Evolutionary conservation across 2,329 filamentous ascomycete genomes (phyloP), one percentile per base, ranked within the genome.

Genomic region (Fusarium luffae): DNA sequence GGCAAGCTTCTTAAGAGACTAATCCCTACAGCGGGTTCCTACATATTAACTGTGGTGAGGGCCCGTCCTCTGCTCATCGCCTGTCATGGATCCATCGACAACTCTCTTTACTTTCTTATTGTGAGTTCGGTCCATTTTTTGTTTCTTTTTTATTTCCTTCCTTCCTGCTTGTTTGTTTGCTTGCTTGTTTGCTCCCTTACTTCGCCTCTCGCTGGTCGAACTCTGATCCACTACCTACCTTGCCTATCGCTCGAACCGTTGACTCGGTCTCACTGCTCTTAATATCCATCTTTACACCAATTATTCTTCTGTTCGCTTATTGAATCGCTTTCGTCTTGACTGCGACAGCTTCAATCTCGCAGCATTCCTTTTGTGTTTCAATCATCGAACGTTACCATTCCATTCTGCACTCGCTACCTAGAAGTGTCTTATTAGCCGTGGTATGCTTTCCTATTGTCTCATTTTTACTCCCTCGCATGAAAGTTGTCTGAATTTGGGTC

Each of bases 81-180:
- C 68, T 67, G 50, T 48, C 76, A 88, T 89, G 86, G 86, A 89
- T 79, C 86, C 86, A 55, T 84, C 84, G 43, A 91, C 89, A 23
- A 90, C 90, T 63, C 87, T 92, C 71, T 85, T 91, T 77, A 91
- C 90, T 65, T 92, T 92, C 78, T 85, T 89, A 80, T 79, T 90
- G 89, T 90, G 82, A 87, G 88, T 89, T 75, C 60, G 74, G 73
- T 60, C 74, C 61, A 62, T 72, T 67, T 62, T 54, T 71, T 68
- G 66, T 58, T 71, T 64, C 72, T 64, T 71, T 69, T 70, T 55
- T 28, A 41, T 51, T 51, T 32, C 32, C 68, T 42, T 28, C 49
- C 44, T 21, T 57, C n/a, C 44, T 37, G 34, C 52, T 65, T 63
- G 40, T 52, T 66, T 63, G 52, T 63, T 57, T 60, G 52, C 52